Percentiles rank a stretch among this genome's conserved stretches.
phyloP scores from a whole-genome alignment of 345 rosid species.

The Hibiscus tridactylites region DNA sequence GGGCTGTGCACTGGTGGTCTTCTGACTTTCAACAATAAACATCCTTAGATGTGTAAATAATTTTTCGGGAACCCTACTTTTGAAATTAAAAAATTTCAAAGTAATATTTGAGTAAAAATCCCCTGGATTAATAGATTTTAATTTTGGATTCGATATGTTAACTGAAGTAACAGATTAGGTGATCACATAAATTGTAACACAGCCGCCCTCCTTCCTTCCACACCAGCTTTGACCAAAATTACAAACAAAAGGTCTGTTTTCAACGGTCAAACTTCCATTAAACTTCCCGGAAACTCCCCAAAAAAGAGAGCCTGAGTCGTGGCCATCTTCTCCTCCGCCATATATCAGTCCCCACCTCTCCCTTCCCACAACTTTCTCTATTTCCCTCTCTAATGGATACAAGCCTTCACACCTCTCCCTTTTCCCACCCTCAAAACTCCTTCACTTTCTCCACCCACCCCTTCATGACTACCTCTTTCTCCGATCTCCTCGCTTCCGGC shows the following conservation, averaged over 20 bases:
- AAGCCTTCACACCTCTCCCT: conserved; percentile 29
- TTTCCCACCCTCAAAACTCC: conserved; percentile 16
- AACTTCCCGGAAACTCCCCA: conserved; percentile 19
- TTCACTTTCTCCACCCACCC: conserved; percentile 25
- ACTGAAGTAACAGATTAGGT: no score
- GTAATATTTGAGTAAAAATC: no score
- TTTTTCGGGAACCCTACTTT: no score
- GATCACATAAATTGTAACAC: no score
- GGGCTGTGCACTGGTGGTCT: no score
- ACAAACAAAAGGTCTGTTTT: background rate
- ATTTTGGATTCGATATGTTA: no score
- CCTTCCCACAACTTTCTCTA: background rate
- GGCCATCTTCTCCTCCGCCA: conserved; percentile 9
- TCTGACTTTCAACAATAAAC: no score
- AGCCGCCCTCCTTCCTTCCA: background rate
- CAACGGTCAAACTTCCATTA: conserved; percentile 13
- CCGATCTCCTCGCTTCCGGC: conserved; percentile 39
- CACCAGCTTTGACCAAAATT: conserved; percentile 26
- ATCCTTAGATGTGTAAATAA: no score
- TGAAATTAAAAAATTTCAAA: no score
- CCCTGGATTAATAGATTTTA: no score
- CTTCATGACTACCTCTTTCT: conserved; percentile 44
- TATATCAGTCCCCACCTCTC: background rate
- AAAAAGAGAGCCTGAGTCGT: background rate
- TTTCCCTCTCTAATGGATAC: conserved; percentile 18